phyloP scores from a whole-genome alignment of 352 stramenopile species.

The Albugo candida region DNA sequence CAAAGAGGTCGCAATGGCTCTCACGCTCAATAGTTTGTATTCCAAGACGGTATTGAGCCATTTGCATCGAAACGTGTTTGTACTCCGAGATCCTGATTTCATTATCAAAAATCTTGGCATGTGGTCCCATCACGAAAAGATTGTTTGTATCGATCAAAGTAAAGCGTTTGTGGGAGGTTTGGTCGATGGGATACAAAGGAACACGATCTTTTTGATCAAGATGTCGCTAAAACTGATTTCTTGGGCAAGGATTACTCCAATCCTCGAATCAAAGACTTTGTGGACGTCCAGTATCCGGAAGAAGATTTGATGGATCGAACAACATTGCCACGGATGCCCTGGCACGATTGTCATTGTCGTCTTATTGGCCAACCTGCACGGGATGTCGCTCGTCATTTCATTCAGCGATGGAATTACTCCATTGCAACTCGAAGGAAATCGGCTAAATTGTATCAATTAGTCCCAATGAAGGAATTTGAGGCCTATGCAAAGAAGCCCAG shows the following conservation, averaged over 20 bases:
- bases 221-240: constrained; percentile 28
- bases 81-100: constrained; percentile 79
- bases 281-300: constrained; percentile 52
- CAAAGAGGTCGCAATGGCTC: constrained; percentile 67
- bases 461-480: constrained; percentile 42
- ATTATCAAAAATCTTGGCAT: constrained; percentile 73
- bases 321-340: constrained; percentile 56
- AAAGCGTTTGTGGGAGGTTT: constrained; percentile 80
- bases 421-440: constrained; percentile 63
- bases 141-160: constrained; percentile 78
- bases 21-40: constrained; percentile 73
- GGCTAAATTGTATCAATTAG: constrained; percentile 46
- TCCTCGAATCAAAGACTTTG: constrained; percentile 65
- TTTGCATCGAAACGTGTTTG: constrained; percentile 65
- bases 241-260: constrained; percentile 75
- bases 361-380: constrained; percentile 55
- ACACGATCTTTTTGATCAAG: constrained; percentile 51
- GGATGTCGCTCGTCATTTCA: constrained; percentile 71
- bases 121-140: constrained; percentile 87
- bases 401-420: constrained; percentile 79
- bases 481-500: constrained; percentile 17
- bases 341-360: constrained; percentile 70
- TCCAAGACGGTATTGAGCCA: constrained; percentile 46
- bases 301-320: constrained; percentile 62
- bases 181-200: constrained; percentile 64